These are phyloP conservation scores for Euphorbia neoarborescens DNA, from an alignment of 441 rosid species.

Conservation along the genomic window DNA sequence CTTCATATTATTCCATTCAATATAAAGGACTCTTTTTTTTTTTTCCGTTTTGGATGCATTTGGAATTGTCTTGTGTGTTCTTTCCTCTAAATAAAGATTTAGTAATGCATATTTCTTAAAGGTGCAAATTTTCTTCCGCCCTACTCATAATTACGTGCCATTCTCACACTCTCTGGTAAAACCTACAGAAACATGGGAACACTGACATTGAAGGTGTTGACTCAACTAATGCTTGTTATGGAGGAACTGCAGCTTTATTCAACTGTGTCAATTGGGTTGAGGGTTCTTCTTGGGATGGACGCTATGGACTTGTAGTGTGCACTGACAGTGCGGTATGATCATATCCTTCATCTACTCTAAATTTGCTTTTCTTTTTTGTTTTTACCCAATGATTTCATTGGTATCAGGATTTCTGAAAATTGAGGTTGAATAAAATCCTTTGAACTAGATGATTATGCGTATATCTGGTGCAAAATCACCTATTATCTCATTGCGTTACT, in stretches of 20 bases:
- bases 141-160: constrained; percentile 1
- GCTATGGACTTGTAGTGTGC: constrained; percentile 88
- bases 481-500: not conserved
- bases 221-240: constrained; percentile 95
- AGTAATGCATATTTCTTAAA: not conserved
- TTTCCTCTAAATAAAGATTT: not conserved
- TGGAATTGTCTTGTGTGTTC: constrained; percentile 1
- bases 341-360: not conserved
- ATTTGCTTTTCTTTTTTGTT: not conserved
- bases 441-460: not conserved
- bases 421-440: not conserved
- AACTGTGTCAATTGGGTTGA: constrained; percentile 99
- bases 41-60: not conserved
- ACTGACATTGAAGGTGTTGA: constrained; percentile 98
- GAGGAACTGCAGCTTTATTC: constrained; percentile 94
- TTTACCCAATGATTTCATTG: not conserved
- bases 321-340: constrained; percentile 91
- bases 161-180: constrained; percentile 15
- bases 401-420: not conserved
- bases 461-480: not conserved
- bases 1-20: not conserved
- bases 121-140: not conserved
- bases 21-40: not conserved
- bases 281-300: constrained; percentile 96
- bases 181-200: constrained; percentile 75